Evolutionary conservation across 1,284 basidiomycete genomes (phyloP), one percentile per base, ranked within the genome.

Genomic region (Puccinia coronata): DNA sequence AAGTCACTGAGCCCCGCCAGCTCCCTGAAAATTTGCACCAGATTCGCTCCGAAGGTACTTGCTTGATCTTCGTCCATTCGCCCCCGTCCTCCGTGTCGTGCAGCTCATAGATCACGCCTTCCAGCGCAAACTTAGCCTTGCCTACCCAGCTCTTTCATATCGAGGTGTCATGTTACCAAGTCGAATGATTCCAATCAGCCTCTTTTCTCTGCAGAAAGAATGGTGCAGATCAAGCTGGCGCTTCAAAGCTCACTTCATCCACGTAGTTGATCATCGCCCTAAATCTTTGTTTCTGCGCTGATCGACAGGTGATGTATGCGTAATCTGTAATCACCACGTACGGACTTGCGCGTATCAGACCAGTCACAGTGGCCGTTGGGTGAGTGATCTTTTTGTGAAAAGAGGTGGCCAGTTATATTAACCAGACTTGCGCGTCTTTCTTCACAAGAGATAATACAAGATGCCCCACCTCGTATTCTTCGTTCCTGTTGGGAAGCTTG

Each of bases 261-360:
- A 95, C 95, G 88, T 97, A 98, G 84, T 96, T 94, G 81, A 97
- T 90, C 82, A 99, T 90, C 9, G 93, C 89, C 77, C 95, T 89
- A 84, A 94, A 90, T 84, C 89, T 90, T 80, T 85, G 86, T 53
- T 89, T 87, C 25, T 89, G 89, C 25, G 89, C 88, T 82, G 89
- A 88, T 18, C 89, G 89, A 85, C 93, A 95, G 25, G 93, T 96
- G 84, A 98, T 90, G 83, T 92, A 90, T 1, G 92, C 92, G 82
- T 91, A 89, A 69, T 95, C 93, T 65, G 89, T 88, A 74, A 96
- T 90, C 0, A 95, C 97, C 55, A 94, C 91, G 85, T 98, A 98
- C 86, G 96, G 92, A 84, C 90, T 92, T 1, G 93, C 94, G 82
- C 95, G 90, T 70, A 99, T 87, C 51, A 99, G 90, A 4, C 96